Evolutionary conservation across 352 stramenopile species (phyloP), one percentile per base, ranked within the genome.

Genomic region (Globisporangium acanthophoron): DNA sequence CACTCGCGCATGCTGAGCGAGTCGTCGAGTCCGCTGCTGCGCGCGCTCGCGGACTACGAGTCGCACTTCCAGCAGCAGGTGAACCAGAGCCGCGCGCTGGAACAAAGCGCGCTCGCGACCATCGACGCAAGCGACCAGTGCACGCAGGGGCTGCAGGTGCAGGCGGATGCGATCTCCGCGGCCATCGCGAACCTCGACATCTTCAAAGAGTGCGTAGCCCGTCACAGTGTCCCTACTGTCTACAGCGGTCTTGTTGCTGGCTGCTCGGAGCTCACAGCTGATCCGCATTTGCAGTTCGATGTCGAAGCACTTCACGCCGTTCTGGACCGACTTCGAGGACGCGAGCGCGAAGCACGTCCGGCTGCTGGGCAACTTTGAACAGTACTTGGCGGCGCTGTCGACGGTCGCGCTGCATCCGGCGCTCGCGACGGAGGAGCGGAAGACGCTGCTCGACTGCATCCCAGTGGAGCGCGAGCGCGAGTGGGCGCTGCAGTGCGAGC

Each of bases 391-490:
- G 11, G 76, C 69, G 15, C 52, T 95, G 18, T 67, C 70, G 44
- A 80, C 70, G 5, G 71, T 95, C 39, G 58, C 73, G 15, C 58
- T 95, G 15, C 85, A 95, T 49, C 74, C 85, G 11, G 71, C 83
- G 13, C 58, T 95, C 41, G 66, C 56, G 24, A 90, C 72, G 2
- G 66, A 71, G 20, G 59, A 76, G 29, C 66, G 78, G n/a, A 87
- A 80, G 62, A 91, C 83, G 8, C 71, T 95, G 1, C 78, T 76
- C 57, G 84, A 94, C 54, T 95, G 86, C 40, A 84, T 94, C 27
- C 86, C 86, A 1, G 71, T 92, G 0, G 84, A 94, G 16, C 79
- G 87, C 21, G 86, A 93, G 48, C 79, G 84, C 3, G 76, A 94
- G 45, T 95, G 86, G 86, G 74, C 76, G 2, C 50, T 56, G 16